Percentiles rank a stretch among this genome's conserved stretches.
phyloP scores from a whole-genome alignment of 2,329 filamentous ascomycete genomes.

The Ophiostoma quercus region DNA sequence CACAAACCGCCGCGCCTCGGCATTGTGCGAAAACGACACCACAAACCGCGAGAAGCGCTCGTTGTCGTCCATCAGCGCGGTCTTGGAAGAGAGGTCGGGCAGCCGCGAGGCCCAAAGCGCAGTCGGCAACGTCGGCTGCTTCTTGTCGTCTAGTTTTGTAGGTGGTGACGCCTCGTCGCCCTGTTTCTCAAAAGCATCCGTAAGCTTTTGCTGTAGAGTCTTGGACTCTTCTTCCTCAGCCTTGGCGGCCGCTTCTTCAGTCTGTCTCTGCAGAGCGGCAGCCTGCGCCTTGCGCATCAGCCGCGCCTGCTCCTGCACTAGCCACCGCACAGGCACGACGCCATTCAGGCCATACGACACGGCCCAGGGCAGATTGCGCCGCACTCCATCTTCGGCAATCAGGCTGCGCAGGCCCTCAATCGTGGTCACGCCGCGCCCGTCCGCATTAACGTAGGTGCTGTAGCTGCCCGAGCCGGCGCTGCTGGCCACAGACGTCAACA shows the following conservation, averaged over 20 bases:
- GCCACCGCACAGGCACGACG: slow-evolving; percentile 29
- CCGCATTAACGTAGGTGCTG: slow-evolving; percentile 21
- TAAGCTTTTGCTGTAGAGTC: neutral
- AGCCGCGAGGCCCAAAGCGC: slow-evolving; percentile 21
- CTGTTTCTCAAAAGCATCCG: neutral
- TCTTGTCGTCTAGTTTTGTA: neutral
- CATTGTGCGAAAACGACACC: slow-evolving; percentile 50
- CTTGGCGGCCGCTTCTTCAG: neutral
- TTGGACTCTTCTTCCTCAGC: neutral
- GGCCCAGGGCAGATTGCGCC: slow-evolving; percentile 40
- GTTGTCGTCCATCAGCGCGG: slow-evolving; percentile 33
- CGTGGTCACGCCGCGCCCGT: slow-evolving; percentile 30
- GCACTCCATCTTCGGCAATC: slow-evolving; percentile 41
- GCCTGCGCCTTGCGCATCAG: slow-evolving; percentile 16
- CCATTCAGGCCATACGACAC: slow-evolving; percentile 26
- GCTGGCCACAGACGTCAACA: slow-evolving; percentile 28
- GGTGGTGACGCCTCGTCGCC: neutral
- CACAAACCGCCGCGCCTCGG: slow-evolving; percentile 49
- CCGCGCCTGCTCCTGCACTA: slow-evolving; percentile 25
- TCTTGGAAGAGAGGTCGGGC: slow-evolving; percentile 24
- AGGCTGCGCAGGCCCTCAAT: slow-evolving; percentile 35
- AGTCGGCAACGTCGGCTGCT: neutral
- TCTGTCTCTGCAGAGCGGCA: neutral
- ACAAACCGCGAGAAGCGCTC: slow-evolving; percentile 45
- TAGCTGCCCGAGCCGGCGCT: slow-evolving; percentile 29